phyloP scores from a whole-genome alignment of 352 stramenopile species.

The Peronospora tabacina region DNA sequence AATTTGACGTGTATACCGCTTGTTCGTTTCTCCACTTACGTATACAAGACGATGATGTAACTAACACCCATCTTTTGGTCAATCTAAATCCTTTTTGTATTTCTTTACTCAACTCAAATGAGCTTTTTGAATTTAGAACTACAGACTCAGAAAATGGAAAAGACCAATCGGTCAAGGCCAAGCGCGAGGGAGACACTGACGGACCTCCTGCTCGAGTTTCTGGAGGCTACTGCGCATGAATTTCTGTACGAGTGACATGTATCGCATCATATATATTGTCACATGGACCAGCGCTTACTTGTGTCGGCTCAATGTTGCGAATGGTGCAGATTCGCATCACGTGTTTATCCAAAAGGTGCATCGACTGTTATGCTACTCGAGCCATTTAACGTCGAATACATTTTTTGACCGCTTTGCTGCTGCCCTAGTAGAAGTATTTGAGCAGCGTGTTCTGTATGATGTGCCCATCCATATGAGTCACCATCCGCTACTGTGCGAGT shows the following conservation, averaged over 20 bases:
- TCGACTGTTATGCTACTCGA: background rate
- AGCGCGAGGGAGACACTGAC: slow-evolving; percentile 31
- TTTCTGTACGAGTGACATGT: slow-evolving; percentile 41
- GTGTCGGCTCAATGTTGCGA: slow-evolving; percentile 5
- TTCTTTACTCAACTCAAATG: too few species aligned
- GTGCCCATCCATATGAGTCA: slow-evolving; percentile 76
- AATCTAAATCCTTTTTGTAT: too few species aligned
- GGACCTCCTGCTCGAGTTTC: slow-evolving; percentile 65
- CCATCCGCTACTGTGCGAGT: slow-evolving; percentile 64
- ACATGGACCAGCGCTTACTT: background rate
- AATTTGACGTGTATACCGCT: background rate
- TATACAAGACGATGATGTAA: background rate
- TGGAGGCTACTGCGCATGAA: slow-evolving; percentile 66
- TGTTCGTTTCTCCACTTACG: too few species aligned
- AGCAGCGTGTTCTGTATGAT: slow-evolving; percentile 53
- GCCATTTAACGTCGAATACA: background rate
- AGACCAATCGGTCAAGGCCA: slow-evolving; percentile 11
- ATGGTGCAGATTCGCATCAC: slow-evolving; percentile 37
- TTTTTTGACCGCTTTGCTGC: background rate
- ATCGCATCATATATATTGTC: background rate
- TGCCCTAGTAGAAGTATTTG: slow-evolving; percentile 45
- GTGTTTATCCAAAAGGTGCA: slow-evolving; percentile 54
- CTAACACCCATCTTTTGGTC: too few species aligned
- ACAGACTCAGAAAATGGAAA: too few species aligned
- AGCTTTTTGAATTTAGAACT: too few species aligned